Base-by-base conservation (phyloP, 1,139 yeast species). In the Candida sojae region DNA sequence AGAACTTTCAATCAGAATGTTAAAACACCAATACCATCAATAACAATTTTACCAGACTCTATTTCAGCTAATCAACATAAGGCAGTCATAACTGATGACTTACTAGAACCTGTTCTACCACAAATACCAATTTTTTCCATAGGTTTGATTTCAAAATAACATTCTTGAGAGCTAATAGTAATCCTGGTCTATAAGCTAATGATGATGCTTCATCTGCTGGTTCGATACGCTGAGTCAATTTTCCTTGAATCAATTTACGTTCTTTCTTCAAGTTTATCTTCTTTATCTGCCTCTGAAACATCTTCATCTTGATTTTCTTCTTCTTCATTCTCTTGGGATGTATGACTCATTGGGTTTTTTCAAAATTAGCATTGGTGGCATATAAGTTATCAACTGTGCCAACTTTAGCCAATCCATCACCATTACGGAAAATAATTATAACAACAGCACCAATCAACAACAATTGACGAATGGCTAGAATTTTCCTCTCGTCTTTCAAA, bases 21-120 rank as follows among this genome's bases (percentile, higher is more conserved):
- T 1, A 82, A 64, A 46, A 82, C 82, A 59, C 85, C 87, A 33
- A 83, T 56, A 1, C 76, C 87, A 61, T 86, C 92, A 57, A 86
- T 82, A 2, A 58, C 49, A 45, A 86, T 76, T 12, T 60, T 55
- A 6, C 93, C 93, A 0, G 62, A 50, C 12, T 67, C 58, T 39
- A 84, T 62, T 59, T 86, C 91, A 11, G 77, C 67, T 35, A 86
- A 66, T 49, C 93, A 74, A 63, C 80, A 86, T 48, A 87, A 67
- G 0, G 87, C 86, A 21, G 80, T 73, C 77, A 84, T 82, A 42
- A 86, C 80, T 1, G 90, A 81, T 26, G 87, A 78, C 63, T 86
- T 87, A 40, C 93, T 92, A 6, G 92, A 92, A 49, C 93, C 93
- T 0, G 93, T 86, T 61, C 93, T 79, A 23, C 93, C 93, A 64